phyloP scores from a whole-genome alignment of 345 rosid species.

The Clausena lansium region DNA sequence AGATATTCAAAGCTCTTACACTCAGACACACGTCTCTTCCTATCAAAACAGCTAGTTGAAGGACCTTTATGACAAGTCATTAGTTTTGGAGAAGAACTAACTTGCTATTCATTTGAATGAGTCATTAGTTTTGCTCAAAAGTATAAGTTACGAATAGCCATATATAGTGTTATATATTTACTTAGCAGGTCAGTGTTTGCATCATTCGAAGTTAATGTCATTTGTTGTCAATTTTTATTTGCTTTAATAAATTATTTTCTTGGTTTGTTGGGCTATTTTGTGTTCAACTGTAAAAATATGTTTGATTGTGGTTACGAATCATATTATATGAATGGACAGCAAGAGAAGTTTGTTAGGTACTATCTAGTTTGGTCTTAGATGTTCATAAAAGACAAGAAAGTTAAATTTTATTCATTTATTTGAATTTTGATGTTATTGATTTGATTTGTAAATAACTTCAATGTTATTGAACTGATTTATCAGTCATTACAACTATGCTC shows the following conservation, averaged over 20 bases:
- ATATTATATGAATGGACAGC: slow-evolving; percentile 62
- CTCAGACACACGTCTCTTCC: too few species aligned
- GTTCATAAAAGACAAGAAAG: not conserved
- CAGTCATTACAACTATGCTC: too few species aligned
- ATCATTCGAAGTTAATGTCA: not conserved
- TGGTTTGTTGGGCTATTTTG: slow-evolving; percentile 44
- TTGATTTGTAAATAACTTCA: not conserved
- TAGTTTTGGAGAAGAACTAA: too few species aligned
- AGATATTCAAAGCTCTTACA: too few species aligned
- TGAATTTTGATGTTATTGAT: too few species aligned
- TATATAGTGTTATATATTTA: not conserved
- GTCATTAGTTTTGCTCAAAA: too few species aligned
- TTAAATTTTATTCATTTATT: not conserved
- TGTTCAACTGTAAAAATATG: slow-evolving; percentile 52
- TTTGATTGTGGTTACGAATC: slow-evolving; percentile 37
- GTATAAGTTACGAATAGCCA: too few species aligned
- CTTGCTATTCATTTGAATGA: too few species aligned
- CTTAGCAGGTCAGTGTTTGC: not conserved
- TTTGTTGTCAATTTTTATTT: not conserved
- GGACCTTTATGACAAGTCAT: too few species aligned
- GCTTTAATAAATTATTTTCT: slow-evolving; percentile 2
- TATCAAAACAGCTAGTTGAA: too few species aligned
- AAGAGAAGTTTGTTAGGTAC: slow-evolving; percentile 89
- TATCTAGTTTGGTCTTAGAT: not conserved
- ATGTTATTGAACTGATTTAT: too few species aligned